Base-by-base conservation (phyloP, 495 filamentous ascomycete genomes). In the Xylaria acuta region DNA sequence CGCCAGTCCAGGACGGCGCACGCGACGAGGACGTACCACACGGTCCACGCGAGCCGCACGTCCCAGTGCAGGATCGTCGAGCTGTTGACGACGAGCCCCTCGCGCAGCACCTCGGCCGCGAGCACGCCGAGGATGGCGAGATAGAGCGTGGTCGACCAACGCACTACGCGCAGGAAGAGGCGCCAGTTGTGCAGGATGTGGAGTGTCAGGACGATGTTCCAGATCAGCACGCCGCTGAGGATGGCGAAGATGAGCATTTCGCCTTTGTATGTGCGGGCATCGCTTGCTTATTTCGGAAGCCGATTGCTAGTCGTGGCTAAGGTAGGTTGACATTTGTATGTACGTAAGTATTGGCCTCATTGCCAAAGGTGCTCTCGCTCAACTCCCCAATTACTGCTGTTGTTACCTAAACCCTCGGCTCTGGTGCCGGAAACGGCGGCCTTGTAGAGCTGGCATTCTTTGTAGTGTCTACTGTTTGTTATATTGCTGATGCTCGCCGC, bases 31-130 rank as follows among this genome's bases (percentile, higher is more conserved):
- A 51, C 2, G 45, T 41, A 74, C 76, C 74, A 75, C 5, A 47
- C 0, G 0, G 45, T n/a, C 72, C 74, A 75, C 7, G 36, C 41
- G 30, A 64, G 22, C 3, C 32, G 72, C 0, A 62, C 64, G 45
- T 71, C 43, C 63, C 64, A 74, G 43, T 71, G 64, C 22, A 74
- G 27, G n/a, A 30, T 22, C 7, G 30, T 9, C 0, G 51, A 30
- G 16, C 58, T 72, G 40, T 74, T 71, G 56, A 65, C 63, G 43
- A 64, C 6, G 47, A 75, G 62, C 5, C 74, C 76, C n/a, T 72
- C 67, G 45, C 41, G 59, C 4, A 75, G 30, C 4, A 70, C 72
- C 36, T 66, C 51, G 20, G 54, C 30, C 20, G 45, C 54, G 32
- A 72, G 47, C 14, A 75, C 16, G 30, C 73, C 71, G 62, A 74